These are phyloP conservation scores for Metarhizium guizhouense DNA, from an alignment of 2,329 filamentous ascomycete genomes.

Conservation along the genomic window DNA sequence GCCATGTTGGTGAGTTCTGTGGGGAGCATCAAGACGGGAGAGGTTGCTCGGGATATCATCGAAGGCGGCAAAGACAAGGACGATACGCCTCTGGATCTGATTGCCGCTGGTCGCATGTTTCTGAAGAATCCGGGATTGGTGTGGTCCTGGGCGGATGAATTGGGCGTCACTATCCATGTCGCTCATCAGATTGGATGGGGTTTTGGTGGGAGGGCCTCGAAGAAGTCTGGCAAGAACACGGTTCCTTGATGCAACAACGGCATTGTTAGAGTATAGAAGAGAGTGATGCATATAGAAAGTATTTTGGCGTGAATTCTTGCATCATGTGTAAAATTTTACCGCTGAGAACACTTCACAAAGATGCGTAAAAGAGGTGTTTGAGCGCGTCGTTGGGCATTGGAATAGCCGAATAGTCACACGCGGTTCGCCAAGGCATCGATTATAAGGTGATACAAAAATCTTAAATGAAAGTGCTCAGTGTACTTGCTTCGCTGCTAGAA, in stretches of 20 bases:
- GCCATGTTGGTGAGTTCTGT: conserved; percentile 38
- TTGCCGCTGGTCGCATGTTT: conserved; percentile 43
- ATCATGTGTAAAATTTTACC: conserved; percentile 8
- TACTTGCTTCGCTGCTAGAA: too few relatives aligned
- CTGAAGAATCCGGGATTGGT: conserved; percentile 51
- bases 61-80: conserved; percentile 19
- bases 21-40: conserved; percentile 37
- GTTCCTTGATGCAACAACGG: background rate
- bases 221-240: background rate
- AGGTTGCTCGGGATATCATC: conserved; percentile 39
- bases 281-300: too few relatives aligned
- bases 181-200: conserved; percentile 49
- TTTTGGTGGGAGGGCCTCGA: conserved; percentile 27
- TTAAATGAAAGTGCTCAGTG: too few relatives aligned
- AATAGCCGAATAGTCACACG: too few relatives aligned
- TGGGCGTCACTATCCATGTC: conserved; percentile 35
- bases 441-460: too few relatives aligned
- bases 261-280: background rate
- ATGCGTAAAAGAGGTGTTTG: too few relatives aligned
- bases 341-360: too few relatives aligned
- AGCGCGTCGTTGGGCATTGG: too few relatives aligned
- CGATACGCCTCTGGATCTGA: conserved; percentile 37
- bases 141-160: conserved; percentile 45
- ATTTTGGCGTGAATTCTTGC: conserved; percentile 9
- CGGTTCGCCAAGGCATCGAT: too few relatives aligned